These are phyloP conservation scores for Canna indica DNA, from an alignment of 176 grass and related monocot genomes.

Conservation along the genomic window DNA sequence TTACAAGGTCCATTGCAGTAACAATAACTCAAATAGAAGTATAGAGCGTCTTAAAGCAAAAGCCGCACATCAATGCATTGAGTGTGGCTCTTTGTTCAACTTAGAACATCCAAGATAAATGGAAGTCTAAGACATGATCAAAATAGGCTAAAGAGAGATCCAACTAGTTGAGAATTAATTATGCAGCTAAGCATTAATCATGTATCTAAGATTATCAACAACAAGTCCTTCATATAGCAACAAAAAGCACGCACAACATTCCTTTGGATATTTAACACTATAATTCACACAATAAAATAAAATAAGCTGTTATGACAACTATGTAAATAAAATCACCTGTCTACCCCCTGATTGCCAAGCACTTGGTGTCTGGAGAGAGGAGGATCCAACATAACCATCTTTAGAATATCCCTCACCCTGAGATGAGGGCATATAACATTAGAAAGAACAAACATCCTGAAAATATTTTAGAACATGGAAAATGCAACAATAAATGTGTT, in stretches of 20 bases:
- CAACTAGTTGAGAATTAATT: not conserved
- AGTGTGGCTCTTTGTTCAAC: not conserved
- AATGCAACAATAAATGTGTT: too few relatives aligned
- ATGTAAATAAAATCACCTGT: constrained; percentile 34
- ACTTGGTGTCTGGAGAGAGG: constrained; percentile 17
- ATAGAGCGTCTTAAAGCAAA: too few relatives aligned
- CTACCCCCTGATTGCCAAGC: constrained; percentile 28
- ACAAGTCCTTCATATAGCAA: not conserved
- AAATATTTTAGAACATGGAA: not conserved
- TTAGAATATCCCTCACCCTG: constrained; percentile 34
- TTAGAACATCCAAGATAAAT: not conserved
- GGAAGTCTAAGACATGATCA: not conserved
- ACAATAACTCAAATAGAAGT: not conserved
- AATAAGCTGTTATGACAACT: not conserved
- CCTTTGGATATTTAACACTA: not conserved
- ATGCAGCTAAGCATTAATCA: too few relatives aligned
- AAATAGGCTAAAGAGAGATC: not conserved
- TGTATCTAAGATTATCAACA: not conserved
- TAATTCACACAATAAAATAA: not conserved
- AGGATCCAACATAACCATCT: constrained; percentile 24
- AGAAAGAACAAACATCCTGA: constrained; percentile 1
- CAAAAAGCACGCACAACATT: not conserved
- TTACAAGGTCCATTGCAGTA: too few relatives aligned
- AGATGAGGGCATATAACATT: constrained; percentile 11
- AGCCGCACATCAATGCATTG: too few relatives aligned